Conservation (phyloP, 2,329 filamentous ascomycete genomes). For the Fusarium sublunatum region DNA sequence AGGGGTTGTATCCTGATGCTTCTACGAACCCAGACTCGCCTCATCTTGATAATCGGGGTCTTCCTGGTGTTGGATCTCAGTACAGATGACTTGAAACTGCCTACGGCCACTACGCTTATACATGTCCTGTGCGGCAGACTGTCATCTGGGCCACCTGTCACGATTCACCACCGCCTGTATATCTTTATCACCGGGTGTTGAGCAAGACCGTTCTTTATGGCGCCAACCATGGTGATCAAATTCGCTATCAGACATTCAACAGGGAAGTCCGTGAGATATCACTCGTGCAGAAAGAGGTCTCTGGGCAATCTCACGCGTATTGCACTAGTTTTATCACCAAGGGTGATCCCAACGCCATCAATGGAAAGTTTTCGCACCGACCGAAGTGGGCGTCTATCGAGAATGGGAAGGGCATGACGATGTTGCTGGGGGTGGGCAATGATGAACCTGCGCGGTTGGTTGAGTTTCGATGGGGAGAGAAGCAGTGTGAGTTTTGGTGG, state of each 20-base stretch:
- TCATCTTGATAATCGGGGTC: slow-evolving; percentile 28
- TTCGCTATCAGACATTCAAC: slow-evolving; percentile 54
- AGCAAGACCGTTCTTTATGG: slow-evolving; percentile 43
- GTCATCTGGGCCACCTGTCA: slow-evolving; percentile 39
- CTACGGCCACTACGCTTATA: slow-evolving; percentile 42
- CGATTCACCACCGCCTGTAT: slow-evolving; percentile 41
- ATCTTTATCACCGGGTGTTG: slow-evolving; percentile 48
- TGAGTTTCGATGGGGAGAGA: slow-evolving; percentile 55
- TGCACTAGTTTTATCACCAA: slow-evolving; percentile 41
- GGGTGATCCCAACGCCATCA: slow-evolving; percentile 36
- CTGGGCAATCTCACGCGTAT: slow-evolving; percentile 39
- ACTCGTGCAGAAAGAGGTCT: slow-evolving; percentile 40
- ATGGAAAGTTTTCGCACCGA: slow-evolving; percentile 38
- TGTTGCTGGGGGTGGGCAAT: slow-evolving; percentile 61
- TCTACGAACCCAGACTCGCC: slow-evolving; percentile 29
- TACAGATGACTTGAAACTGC: slow-evolving; percentile 39
- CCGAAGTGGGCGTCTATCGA: slow-evolving; percentile 44
- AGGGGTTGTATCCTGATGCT: slow-evolving; percentile 39
- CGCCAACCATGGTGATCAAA: slow-evolving; percentile 43
- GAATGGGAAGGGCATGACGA: slow-evolving; percentile 48
- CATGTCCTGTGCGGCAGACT: slow-evolving; percentile 40
- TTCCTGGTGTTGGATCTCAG: slow-evolving; percentile 30
- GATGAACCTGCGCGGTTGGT: slow-evolving; percentile 57
- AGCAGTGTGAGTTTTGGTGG: slow-evolving; percentile 62
- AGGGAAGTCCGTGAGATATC: slow-evolving; percentile 52